phyloP scores from a whole-genome alignment of 1,139 yeast genomes.

The Saccharomycopsis phalli region DNA sequence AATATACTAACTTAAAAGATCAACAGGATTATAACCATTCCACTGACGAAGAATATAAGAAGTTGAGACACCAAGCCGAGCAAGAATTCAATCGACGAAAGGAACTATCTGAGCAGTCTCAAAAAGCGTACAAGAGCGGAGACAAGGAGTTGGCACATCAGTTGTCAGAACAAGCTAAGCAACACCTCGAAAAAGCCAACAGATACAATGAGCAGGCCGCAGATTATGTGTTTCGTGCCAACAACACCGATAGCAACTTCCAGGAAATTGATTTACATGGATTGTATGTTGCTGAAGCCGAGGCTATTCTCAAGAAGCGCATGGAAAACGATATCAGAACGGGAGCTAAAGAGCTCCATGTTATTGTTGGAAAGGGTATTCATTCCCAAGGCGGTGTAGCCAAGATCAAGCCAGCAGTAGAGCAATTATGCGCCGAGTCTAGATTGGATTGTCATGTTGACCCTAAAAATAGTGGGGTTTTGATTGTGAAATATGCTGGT shows the following conservation, averaged over 20 bases:
- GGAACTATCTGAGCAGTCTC: constrained; percentile 57
- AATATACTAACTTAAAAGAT: constrained; percentile 11
- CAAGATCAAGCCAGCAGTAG: constrained; percentile 84
- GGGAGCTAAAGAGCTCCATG: constrained; percentile 34
- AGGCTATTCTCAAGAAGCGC: constrained; percentile 63
- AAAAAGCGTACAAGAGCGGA: constrained; percentile 66
- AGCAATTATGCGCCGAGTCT: constrained; percentile 61
- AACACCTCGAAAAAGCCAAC: constrained; percentile 54
- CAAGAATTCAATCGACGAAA: constrained; percentile 50
- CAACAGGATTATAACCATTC: constrained; percentile 66
- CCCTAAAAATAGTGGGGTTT: constrained; percentile 68
- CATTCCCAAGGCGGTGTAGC: constrained; percentile 80
- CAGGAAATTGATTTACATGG: constrained; percentile 95
- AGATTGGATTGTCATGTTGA: constrained; percentile 55
- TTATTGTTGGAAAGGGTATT: constrained; percentile 91
- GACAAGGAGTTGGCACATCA: constrained; percentile 66
- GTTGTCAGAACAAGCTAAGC: constrained; percentile 61
- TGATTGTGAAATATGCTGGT: constrained; percentile 45
- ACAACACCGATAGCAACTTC: constrained; percentile 72
- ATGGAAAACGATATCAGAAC: constrained; percentile 35
- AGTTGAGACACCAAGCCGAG: constrained; percentile 61
- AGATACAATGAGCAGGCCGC: constrained; percentile 73
- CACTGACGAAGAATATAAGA: constrained; percentile 54
- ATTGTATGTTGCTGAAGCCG: constrained; percentile 80
- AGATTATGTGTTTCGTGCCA: constrained; percentile 78